Base-by-base conservation (phyloP, 768 basidiomycete genomes). In the Xerocomellus chrysenteron region DNA sequence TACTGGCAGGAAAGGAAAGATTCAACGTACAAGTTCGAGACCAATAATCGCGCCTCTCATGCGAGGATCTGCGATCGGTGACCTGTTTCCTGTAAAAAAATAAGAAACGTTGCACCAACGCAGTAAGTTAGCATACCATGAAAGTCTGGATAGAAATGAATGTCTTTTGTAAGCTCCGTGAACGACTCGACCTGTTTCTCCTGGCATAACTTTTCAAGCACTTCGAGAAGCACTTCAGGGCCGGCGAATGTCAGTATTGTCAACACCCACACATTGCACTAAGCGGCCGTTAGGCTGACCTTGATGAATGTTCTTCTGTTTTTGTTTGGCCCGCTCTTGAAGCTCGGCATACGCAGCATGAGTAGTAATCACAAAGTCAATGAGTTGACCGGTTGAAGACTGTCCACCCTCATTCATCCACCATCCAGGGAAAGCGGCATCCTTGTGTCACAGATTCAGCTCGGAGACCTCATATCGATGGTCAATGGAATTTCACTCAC, bases 401-500 rank as follows among this genome's bases (percentile, higher is more conserved):
- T 99, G 97, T 2, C 97, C 97, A 39, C 96, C 97, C 74, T 99
- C 97, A 66, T 95, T 99, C 94, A 98, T 97, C 97, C 96, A 99
- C 88, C 92, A 95, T 17, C 88, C 93, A 42, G 86, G 86, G 74
- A 98, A 94, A 33, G 95, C 81, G 7, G 93, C 87, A 66, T 98
- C 88, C 84, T 91, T 61, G 47, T 19, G 32, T 33, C 41, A 59
- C 7, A 19, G 19, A 42, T 16, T 60, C 33, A 52, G 41, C 7
- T 60, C 62, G 35, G 45, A 17, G 17, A 32, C n/a, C 3, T 44
- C 35, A n/a, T 19, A 24, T 9, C 12, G 21, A 21, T 46, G 6
- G 21, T n/a, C 11, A 28, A 47, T 39, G 56, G 48, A 45, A 21
- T 13, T 13, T 52, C 14, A 11, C 68, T 63, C 55, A 85, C 88